Conservation (phyloP, 2,329 filamentous ascomycete genomes). For the Xylariales sp. region DNA sequence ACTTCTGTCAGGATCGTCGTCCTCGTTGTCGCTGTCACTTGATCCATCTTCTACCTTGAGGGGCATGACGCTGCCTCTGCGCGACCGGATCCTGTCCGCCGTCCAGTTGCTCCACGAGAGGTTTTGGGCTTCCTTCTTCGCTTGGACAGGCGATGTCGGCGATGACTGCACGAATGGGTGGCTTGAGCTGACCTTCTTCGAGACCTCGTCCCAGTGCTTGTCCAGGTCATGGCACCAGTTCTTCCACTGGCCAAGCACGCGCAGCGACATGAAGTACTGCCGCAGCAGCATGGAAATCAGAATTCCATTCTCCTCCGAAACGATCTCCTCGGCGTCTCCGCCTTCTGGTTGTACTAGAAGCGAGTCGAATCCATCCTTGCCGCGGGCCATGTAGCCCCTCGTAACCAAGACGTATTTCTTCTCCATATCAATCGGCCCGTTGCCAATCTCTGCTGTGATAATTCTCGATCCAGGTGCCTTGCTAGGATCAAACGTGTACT, state of each 20-base stretch:
- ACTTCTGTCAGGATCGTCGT: slow-evolving; percentile 17
- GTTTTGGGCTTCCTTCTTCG: slow-evolving; percentile 14
- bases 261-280: slow-evolving; percentile 86
- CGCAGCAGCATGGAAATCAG: slow-evolving; percentile 81
- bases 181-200: slow-evolving; percentile 52
- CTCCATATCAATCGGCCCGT: slow-evolving; percentile 55
- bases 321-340: slow-evolving; percentile 70
- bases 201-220: slow-evolving; percentile 63
- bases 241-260: slow-evolving; percentile 76
- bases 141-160: slow-evolving; percentile 7
- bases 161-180: slow-evolving; percentile 34
- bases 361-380: slow-evolving; percentile 79
- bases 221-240: slow-evolving; percentile 60
- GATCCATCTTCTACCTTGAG: too few species aligned
- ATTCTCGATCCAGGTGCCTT: slow-evolving; percentile 59
- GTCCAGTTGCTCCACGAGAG: slow-evolving; percentile 37
- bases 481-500: slow-evolving; percentile 66
- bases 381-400: slow-evolving; percentile 82
- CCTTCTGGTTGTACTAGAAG: slow-evolving; percentile 74
- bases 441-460: slow-evolving; percentile 55
- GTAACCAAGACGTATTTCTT: slow-evolving; percentile 71
- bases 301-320: slow-evolving; percentile 82
- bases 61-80: slow-evolving; percentile 20
- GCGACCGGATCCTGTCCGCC: slow-evolving; percentile 28
- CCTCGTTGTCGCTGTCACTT: slow-evolving; percentile 35